Conservation (phyloP, 495 filamentous ascomycete species). For the Penicillium pancosmium region DNA sequence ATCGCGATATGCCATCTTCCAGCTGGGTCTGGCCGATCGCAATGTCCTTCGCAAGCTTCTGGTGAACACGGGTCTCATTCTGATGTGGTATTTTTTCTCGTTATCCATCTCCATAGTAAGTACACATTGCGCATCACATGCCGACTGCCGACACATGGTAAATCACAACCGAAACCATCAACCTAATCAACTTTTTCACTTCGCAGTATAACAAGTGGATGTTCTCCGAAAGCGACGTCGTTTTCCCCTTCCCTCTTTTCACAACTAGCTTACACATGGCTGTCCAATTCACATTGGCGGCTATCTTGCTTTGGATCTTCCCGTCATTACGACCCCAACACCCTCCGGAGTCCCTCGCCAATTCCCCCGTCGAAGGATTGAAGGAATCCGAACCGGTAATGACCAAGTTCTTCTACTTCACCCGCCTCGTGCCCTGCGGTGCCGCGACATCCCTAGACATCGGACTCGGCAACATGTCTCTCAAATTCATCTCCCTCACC, state of each 20-base stretch:
- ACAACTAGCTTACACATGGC: slow-evolving; percentile 95
- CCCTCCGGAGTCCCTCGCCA: slow-evolving; percentile 46
- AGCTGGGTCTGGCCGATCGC: slow-evolving; percentile 55
- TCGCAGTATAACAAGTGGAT: slow-evolving; percentile 99
- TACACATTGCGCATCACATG: slow-evolving; percentile 9
- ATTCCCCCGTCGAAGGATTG: slow-evolving; percentile 47
- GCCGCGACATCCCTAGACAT: slow-evolving; percentile 94
- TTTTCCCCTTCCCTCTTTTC: slow-evolving; percentile 95
- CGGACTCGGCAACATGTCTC: slow-evolving; percentile 90
- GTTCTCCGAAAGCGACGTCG: slow-evolving; percentile 82
- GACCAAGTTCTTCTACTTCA: slow-evolving; percentile 88
- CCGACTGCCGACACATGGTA: no score
- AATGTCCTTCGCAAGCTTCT: slow-evolving; percentile 67
- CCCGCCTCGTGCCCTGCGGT: slow-evolving; percentile 90
- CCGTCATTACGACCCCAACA: slow-evolving; percentile 78
- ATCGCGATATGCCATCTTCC: slow-evolving; percentile 41
- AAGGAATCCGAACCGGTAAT: slow-evolving; percentile 69
- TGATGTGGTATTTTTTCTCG: slow-evolving; percentile 92
- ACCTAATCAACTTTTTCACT: not conserved
- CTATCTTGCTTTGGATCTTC: slow-evolving; percentile 76
- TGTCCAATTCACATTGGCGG: slow-evolving; percentile 87
- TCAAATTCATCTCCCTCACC: slow-evolving; percentile 94
- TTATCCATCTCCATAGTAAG: slow-evolving; percentile 92
- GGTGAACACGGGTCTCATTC: slow-evolving; percentile 76
- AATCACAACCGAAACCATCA: not conserved